phyloP scores from a whole-genome alignment of 2,329 filamentous ascomycete genomes.

The Orbilia brochopaga region DNA sequence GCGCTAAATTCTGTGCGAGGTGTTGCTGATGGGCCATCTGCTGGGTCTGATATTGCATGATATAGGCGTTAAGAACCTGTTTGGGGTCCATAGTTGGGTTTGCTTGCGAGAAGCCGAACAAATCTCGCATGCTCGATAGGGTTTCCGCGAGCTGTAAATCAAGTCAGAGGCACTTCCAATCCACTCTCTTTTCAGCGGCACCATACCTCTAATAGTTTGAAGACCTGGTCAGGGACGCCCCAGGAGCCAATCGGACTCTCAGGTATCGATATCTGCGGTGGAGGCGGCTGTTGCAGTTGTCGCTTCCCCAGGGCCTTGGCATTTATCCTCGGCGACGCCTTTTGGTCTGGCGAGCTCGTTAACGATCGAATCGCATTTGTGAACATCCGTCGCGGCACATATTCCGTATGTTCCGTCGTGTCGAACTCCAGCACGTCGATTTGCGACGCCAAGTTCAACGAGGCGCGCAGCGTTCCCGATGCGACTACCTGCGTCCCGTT shows the following conservation, averaged over 20 bases:
- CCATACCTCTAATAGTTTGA: slow-evolving; percentile 68
- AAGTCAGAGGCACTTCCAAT: slow-evolving; percentile 13
- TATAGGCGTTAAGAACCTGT: slow-evolving; percentile 61
- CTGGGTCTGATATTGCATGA: slow-evolving; percentile 59
- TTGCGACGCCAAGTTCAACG: slow-evolving; percentile 78
- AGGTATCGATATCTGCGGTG: slow-evolving; percentile 56
- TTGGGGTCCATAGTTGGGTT: slow-evolving; percentile 66
- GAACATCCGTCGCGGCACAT: slow-evolving; percentile 71
- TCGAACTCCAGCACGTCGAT: slow-evolving; percentile 86
- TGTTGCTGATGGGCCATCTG: slow-evolving; percentile 56
- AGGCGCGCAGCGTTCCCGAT: slow-evolving; percentile 75
- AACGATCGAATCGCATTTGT: slow-evolving; percentile 60
- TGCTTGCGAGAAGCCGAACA: slow-evolving; percentile 67
- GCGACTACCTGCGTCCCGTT: slow-evolving; percentile 75
- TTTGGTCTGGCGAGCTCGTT: slow-evolving; percentile 62
- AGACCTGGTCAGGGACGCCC: slow-evolving; percentile 65
- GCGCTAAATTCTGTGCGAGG: slow-evolving; percentile 53
- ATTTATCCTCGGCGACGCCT: slow-evolving; percentile 66
- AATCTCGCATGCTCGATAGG: slow-evolving; percentile 66
- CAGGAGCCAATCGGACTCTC: slow-evolving; percentile 61
- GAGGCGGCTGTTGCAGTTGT: slow-evolving; percentile 60
- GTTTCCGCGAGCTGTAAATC: slow-evolving; percentile 67
- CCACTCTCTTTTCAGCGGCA: slow-evolving; percentile 29
- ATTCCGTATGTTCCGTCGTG: slow-evolving; percentile 79
- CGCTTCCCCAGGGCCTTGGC: slow-evolving; percentile 63